These are phyloP conservation scores for Verticillium isaacii DNA, from an alignment of 2,329 filamentous ascomycete genomes.

Conservation along the genomic window DNA sequence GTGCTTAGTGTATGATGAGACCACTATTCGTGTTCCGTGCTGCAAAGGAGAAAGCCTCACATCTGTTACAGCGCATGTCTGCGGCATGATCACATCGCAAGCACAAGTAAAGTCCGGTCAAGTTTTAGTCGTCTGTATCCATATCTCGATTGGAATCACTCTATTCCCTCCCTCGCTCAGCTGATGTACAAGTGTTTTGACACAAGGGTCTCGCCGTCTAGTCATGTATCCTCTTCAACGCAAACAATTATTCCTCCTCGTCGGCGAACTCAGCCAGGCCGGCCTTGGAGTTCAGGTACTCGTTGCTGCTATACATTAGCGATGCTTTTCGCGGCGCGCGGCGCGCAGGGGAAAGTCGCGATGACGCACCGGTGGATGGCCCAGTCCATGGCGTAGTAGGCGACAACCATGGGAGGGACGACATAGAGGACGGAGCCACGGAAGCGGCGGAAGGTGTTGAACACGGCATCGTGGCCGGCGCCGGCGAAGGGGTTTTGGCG, in stretches of 20 bases:
- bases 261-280: constrained; percentile 54
- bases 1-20: too few species aligned
- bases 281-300: constrained; percentile 76
- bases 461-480: constrained; percentile 73
- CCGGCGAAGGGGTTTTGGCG: constrained; percentile 84
- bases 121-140: neutral
- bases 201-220: constrained; percentile 32
- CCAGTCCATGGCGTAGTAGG: constrained; percentile 85
- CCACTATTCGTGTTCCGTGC: too few species aligned
- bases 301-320: constrained; percentile 50
- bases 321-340: neutral
- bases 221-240: constrained; percentile 6
- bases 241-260: constrained; percentile 28
- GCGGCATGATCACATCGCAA: too few species aligned
- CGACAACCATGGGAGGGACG: constrained; percentile 70
- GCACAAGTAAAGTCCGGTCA: too few species aligned
- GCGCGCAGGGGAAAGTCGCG: neutral
- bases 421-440: constrained; percentile 85
- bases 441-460: constrained; percentile 91
- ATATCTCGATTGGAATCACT: constrained; percentile 9
- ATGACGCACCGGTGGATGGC: constrained; percentile 75
- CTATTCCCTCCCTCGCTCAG: constrained; percentile 29
- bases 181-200: constrained; percentile 22
- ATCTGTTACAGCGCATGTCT: too few species aligned
- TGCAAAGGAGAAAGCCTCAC: too few species aligned